Evolutionary conservation across 129 eudicot genomes (phyloP), one percentile per base, ranked within the genome.

Genomic region (Helianthus tuberosus): DNA sequence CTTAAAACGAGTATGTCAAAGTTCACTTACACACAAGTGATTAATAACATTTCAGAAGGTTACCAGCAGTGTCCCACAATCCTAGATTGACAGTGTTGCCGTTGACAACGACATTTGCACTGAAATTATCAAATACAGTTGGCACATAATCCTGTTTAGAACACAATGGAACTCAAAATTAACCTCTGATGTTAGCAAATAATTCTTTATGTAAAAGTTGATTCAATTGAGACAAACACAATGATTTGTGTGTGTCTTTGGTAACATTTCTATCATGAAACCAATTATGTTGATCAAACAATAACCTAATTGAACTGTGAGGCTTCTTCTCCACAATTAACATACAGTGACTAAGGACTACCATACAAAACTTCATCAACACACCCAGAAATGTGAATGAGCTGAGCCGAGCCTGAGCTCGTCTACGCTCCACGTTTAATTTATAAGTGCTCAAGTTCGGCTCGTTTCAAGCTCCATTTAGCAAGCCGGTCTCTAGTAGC

Each of bases 61-160:
- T 84, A 84, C 88, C 88, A 73, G 88, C 88, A 68, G 85, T 84
- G 75, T 84, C 88, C 88, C 88, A 84, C 54, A 84, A 77, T 12
- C 88, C 88, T 52, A 84, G 80, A 79, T 84, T 80, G 27, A 84
- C 84, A 59, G 88, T 84, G 66, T 54, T 57, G 61, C 88, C 88
- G 64, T 84, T 82, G 39, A 84, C 88, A 77, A 84, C 83, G 16
- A 84, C 85, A 58, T 80, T 84, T 20, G 88, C 88, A 64, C 88
- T 80, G 80, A 84, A 84, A 80, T 84, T 84, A 75, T 84, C 85
- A 27, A 84, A 84, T 35, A 84, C 85, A 73, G 88, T 84, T 14
- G 88, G 88, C 82, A 84, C 88, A 43, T 84, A 84, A 77, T 84
- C 88, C 85, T 84, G 83, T 81, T 81, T 13, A 15, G 15, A 73